Base-by-base conservation (phyloP, 148 eudicot genomes). In the Fagopyrum homotropicum region DNA sequence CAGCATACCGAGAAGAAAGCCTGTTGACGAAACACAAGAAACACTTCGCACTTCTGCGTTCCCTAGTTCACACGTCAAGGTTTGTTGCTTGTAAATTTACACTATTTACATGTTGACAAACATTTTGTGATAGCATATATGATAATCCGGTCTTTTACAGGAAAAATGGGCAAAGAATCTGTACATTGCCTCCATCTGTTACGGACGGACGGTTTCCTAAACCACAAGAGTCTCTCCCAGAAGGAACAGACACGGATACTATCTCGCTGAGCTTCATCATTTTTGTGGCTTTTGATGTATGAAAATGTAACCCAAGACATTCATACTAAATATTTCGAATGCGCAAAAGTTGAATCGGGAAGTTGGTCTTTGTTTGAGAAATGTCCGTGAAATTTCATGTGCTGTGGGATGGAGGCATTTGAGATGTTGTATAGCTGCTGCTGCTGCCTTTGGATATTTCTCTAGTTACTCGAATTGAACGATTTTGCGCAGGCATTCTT, bases 1-100 rank as follows among this genome's bases (percentile, higher is more conserved):
- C 51, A 90, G 94, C 66, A 82, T 83, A 43, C 91, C 94, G 0
- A 80, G 86, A 77, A 79, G 87, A 76, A 88, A 79, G 61, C 83
- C 83, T 45, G 66, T 64, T 10, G 94, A 90, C 81, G 94, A 90
- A 79, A 86, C 94, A 59, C 94, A 90, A 75, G 94, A 90, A 78
- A 90, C 94, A 2, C 87, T 90, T 10, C 88, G 94, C n/a, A 90
- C 94, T 16, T 81, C 91, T 73, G 84, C 88, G 72, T 90, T 90
- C 70, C 94, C 94, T 54, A 88, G 89, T 64, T 60, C 82, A 60
- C 91, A 88, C 78, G 89, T 85, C 43, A 90, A 90, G 94, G 94
- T 88, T 19, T 12, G 48, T 54, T 29, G 54, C 3, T 75, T 64
- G 6, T 56, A 8, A 0, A 60, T 60, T 22, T 26, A 0, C 66